phyloP scores from a whole-genome alignment of 2,329 filamentous ascomycete genomes.

The Aspergillus sp. region DNA sequence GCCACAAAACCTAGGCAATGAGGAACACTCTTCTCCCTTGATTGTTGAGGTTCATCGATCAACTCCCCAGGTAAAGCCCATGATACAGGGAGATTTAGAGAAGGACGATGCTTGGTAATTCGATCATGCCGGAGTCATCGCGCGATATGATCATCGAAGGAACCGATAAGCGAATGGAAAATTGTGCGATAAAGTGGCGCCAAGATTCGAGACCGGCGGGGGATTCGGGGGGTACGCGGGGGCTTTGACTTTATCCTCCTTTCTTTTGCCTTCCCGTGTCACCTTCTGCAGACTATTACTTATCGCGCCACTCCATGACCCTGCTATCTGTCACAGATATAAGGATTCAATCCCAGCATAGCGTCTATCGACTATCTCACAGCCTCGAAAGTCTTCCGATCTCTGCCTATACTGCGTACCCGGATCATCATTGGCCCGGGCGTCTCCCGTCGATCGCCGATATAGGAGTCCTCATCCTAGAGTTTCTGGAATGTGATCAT shows the following conservation, averaged over 20 bases:
- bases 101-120: neutral
- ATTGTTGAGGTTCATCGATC: neutral
- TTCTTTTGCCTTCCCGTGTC: neutral
- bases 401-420: neutral
- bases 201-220: neutral
- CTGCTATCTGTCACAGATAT: neutral
- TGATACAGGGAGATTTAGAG: neutral
- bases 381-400: neutral
- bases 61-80: neutral
- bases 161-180: neutral
- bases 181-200: neutral
- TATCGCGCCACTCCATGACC: too few relatives aligned
- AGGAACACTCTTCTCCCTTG: neutral
- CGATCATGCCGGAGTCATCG: neutral
- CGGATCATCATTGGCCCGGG: neutral
- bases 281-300: too few relatives aligned
- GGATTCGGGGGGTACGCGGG: too few relatives aligned
- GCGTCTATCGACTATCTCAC: neutral
- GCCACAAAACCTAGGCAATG: neutral
- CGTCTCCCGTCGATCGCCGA: neutral
- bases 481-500: neutral
- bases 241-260: neutral
- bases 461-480: neutral
- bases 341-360: neutral
- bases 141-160: neutral